Evolutionary conservation across 257 asterid species (phyloP).

Genomic region (Solanum corneliomulleri): DNA sequence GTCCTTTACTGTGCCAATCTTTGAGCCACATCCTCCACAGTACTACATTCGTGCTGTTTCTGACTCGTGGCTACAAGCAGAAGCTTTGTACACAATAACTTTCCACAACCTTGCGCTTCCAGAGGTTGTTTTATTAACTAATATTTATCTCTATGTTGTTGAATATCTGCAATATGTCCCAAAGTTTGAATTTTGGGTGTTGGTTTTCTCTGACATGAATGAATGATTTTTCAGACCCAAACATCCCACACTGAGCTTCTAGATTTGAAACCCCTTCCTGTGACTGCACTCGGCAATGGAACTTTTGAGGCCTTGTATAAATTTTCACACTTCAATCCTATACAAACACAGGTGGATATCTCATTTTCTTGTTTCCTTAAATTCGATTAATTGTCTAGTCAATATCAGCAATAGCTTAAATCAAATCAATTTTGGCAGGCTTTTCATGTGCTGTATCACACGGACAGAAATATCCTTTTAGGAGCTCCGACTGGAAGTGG

Average conservation of each 20-base stretch:
- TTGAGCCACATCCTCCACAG: slow-evolving; percentile 99
- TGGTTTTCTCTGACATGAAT: neutral
- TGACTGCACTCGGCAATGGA: slow-evolving; percentile 82
- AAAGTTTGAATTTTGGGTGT: neutral
- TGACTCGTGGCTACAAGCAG: slow-evolving; percentile 92
- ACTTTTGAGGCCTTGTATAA: slow-evolving; percentile 70
- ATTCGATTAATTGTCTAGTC: neutral
- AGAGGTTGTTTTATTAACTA: slow-evolving; percentile 44
- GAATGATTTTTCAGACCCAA: slow-evolving; percentile 48
- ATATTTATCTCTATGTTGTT: neutral
- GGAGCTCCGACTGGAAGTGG: slow-evolving; percentile 99
- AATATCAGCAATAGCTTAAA: slow-evolving; percentile 10
- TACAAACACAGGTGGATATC: slow-evolving; percentile 80
- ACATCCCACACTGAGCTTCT: slow-evolving; percentile 92
- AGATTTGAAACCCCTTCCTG: slow-evolving; percentile 96
- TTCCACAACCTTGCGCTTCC: slow-evolving; percentile 89
- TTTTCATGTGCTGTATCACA: slow-evolving; percentile 84
- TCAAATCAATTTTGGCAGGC: slow-evolving; percentile 49
- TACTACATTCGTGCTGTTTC: slow-evolving; percentile 91
- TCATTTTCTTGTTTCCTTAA: neutral
- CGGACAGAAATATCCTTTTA: slow-evolving; percentile 84
- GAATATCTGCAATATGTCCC: neutral
- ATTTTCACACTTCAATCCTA: slow-evolving; percentile 93
- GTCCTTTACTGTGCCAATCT: slow-evolving; percentile 91
- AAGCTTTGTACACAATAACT: slow-evolving; percentile 73